Evolutionary conservation across 768 basidiomycete species (phyloP), one percentile per base, ranked within the genome.

Genomic region (Leccinum boreale): DNA sequence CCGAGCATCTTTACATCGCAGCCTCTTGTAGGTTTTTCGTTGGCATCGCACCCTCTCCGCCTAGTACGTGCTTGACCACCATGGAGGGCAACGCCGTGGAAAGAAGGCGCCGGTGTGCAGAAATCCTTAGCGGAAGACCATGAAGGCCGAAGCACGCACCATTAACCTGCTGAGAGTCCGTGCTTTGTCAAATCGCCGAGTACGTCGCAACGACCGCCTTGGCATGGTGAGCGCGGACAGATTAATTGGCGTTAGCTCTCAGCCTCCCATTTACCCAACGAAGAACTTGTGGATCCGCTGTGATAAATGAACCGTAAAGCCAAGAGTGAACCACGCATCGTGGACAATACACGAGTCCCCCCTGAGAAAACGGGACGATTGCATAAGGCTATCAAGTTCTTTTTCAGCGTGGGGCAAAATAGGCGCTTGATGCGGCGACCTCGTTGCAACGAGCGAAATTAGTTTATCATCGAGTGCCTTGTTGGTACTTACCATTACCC

Each of bases 21-120:
- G 36, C 5, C 51, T 62, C 23, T 58, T 61, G 26, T 58, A 58
- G 55, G 21, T 12, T 36, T 61, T 46, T 15, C 11, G 17, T 24
- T 48, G 47, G 47, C 14, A 3, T 26, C 23, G 14, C 23, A 47
- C 14, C 23, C 46, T 7, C 10, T 24, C 12, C 15, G 14, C 24
- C 50, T 24, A n/a, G 36, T 50, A 39, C 44, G 29, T 56, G 60
- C 14, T 39, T 6, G 28, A 24, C 39, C 26, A 24, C 23, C 36
- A 4, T 17, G 3, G 6, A 28, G 11, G 33, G 21, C 5, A 47
- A 44, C 39, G 47, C 31, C 11, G 51, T 21, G 14, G 17, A 45
- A 29, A 19, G 7, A n/a, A 57, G 11, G 42, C 35, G 42, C 35
- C 21, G 3, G n/a, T 15, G 12, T 6, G 54, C 31, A 26, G 7